Evolutionary conservation across 139 green algal species (phyloP), one percentile per base, ranked within the genome.

Genomic region (Chlorella vulgaris): DNA sequence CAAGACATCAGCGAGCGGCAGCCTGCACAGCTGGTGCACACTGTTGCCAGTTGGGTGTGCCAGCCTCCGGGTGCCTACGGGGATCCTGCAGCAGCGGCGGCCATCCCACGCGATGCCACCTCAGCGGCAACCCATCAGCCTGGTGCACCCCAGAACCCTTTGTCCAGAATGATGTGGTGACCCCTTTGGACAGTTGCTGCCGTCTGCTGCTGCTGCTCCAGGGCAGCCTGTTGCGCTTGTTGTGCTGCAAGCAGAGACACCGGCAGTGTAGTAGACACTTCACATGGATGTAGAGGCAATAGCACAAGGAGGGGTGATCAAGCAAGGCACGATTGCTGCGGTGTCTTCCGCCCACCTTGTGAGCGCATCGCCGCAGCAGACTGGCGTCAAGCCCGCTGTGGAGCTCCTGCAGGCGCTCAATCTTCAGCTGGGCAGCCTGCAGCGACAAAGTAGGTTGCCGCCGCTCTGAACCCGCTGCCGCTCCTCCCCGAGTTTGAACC

Each of bases 381-480:
- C 28, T 55, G 6, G 36, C 50, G 33, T n/a, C n/a, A n/a, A n/a
- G n/a, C n/a, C n/a, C n/a, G n/a, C n/a, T 58, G 47, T 55, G 51
- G 33, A 69, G 3, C 35, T 80, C 29, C 74, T 80, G 74, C 35
- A 80, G 36, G 53, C 74, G 55, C 74, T 80, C 74, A 55, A 80
- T 69, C 74, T 80, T 53, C 53, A 31, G 26, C 29, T 36, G 74
- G 28, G 74, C 74, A 31, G 74, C 53, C 10, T 53, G 26, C 26
- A 80, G 53, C 53, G 69, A 35, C 19, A 21, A 31, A 18, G 40
- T 10, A 7, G 39, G 24, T 31, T 33, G 19, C 2, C 69, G 18
- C 69, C 29, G 35, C 74, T 53, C 22, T 6, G 36, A 28, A 42
- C 2, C 43, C 28, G 69, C 8, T 53, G 28, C 28, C 22, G 43